Base-by-base conservation (phyloP, 2,329 filamentous ascomycete genomes). In the Verticillium longisporum region DNA sequence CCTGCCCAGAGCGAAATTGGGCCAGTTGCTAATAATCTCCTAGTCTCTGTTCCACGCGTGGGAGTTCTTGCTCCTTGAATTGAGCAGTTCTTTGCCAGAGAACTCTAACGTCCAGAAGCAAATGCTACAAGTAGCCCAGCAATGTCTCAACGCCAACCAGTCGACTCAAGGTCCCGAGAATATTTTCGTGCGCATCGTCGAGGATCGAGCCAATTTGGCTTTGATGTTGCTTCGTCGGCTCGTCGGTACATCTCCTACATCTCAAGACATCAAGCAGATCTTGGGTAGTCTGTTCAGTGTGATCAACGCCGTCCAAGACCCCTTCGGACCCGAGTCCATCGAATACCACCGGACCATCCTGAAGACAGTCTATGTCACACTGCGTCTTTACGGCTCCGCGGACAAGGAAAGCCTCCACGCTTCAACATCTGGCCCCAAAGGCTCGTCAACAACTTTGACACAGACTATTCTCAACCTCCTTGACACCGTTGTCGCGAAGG, bases 11-110 rank as follows among this genome's bases (percentile, higher is more conserved):
- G 13, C 14, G 4, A 21, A 13, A 21, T 37, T 10, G 21, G 34
- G 34, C 13, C 34, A 36, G 32, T n/a, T 15, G 18, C 38, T 76
- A 68, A 78, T 66, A 56, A 26, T 13, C 61, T 61, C 61, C 38
- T 68, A 91, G 88, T 84, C 87, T 54, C 84, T 99, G 18, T 89
- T 97, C 65, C 87, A 91, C 68, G 90, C 91, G 61, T 98, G 94
- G 92, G 93, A 96, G 72, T 88, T 91, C 62, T 81, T 99, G 9
- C 85, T 94, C 14, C 82, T 95, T 57, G 94, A 97, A 69, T 83
- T 99, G 57, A 91, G 89, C 71, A 85, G 85, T 41, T 84, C 80
- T 62, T 74, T 86, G n/a, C 80, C 81, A 1, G 73, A 76, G 38
- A 78, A 80, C 64, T 75, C 78, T 14, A 76, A 76, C 31, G 78